These are phyloP conservation scores for Tylopilus plumbeoviolaceoides DNA, from an alignment of 768 basidiomycete genomes.

Conservation along the genomic window DNA sequence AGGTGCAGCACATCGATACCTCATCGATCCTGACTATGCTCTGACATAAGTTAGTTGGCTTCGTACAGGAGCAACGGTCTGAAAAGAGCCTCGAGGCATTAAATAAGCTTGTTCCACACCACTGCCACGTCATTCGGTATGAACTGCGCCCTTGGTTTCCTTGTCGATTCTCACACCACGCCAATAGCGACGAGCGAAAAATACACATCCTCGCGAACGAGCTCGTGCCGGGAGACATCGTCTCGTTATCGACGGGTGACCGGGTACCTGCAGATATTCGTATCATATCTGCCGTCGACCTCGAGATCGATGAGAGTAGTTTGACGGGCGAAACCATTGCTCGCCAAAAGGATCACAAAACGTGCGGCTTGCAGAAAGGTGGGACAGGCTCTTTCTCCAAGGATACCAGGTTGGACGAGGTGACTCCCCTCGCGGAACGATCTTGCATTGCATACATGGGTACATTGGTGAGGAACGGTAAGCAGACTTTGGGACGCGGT, in stretches of 20 bases:
- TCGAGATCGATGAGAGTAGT: slow-evolving; percentile 95
- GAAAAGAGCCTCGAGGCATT: slow-evolving; percentile 93
- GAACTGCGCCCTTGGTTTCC: slow-evolving; percentile 2
- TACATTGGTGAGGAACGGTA: slow-evolving; percentile 87
- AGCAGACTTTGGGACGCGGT: slow-evolving; percentile 7
- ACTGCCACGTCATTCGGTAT: slow-evolving; percentile 82
- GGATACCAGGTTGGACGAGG: slow-evolving; percentile 35
- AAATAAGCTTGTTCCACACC: slow-evolving; percentile 96
- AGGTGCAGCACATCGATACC: slow-evolving; percentile 45
- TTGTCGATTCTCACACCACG: background rate
- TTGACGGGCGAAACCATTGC: slow-evolving; percentile 90
- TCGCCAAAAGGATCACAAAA: slow-evolving; percentile 59
- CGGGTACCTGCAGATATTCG: slow-evolving; percentile 93
- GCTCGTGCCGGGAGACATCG: slow-evolving; percentile 92
- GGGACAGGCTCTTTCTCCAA: slow-evolving; percentile 5
- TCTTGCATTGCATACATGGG: slow-evolving; percentile 94
- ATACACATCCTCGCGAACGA: slow-evolving; percentile 90
- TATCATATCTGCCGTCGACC: slow-evolving; percentile 71
- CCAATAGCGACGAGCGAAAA: slow-evolving; percentile 45
- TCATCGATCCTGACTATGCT: background rate
- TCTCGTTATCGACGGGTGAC: slow-evolving; percentile 87
- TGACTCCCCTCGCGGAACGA: slow-evolving; percentile 73
- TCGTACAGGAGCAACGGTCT: slow-evolving; percentile 92
- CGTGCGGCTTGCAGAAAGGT: slow-evolving; percentile 45
- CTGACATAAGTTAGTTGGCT: slow-evolving; percentile 58